Conservation (phyloP, 2,329 filamentous ascomycete genomes). For the Alternaria sp. region DNA sequence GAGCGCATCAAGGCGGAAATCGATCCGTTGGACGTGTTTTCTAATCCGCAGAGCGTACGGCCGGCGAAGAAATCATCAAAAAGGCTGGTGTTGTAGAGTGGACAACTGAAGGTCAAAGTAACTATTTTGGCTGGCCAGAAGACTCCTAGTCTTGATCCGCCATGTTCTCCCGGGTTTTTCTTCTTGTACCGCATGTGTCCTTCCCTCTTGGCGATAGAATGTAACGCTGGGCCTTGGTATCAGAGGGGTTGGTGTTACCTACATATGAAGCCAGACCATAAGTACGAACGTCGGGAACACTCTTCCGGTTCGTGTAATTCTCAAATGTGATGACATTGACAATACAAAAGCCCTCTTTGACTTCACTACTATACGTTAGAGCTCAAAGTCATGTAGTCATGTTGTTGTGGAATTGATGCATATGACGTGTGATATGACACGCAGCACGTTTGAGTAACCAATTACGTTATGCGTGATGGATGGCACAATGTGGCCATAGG, state of each 20-base stretch:
- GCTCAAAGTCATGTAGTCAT: neutral
- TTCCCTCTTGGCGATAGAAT: neutral
- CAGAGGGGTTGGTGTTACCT: neutral
- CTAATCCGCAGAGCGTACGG: constrained; percentile 47
- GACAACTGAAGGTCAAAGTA: neutral
- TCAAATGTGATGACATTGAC: neutral
- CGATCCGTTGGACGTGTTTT: constrained; percentile 51
- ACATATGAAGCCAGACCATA: neutral
- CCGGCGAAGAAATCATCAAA: constrained; percentile 22
- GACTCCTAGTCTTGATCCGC: neutral
- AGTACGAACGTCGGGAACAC: too few relatives aligned
- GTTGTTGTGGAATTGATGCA: neutral
- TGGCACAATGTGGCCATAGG: neutral
- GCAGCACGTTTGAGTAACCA: neutral
- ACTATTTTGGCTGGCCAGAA: neutral
- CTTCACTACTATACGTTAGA: neutral
- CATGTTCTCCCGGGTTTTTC: neutral
- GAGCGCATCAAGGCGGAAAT: constrained; percentile 51
- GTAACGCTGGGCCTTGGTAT: neutral
- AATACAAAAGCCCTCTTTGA: neutral
- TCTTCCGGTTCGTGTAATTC: neutral
- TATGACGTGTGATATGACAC: neutral
- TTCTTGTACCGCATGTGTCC: neutral
- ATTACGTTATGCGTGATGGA: neutral
- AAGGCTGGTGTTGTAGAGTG: neutral